Evolutionary conservation across 768 basidiomycete species (phyloP).

Genomic region (Russula brevipes): DNA sequence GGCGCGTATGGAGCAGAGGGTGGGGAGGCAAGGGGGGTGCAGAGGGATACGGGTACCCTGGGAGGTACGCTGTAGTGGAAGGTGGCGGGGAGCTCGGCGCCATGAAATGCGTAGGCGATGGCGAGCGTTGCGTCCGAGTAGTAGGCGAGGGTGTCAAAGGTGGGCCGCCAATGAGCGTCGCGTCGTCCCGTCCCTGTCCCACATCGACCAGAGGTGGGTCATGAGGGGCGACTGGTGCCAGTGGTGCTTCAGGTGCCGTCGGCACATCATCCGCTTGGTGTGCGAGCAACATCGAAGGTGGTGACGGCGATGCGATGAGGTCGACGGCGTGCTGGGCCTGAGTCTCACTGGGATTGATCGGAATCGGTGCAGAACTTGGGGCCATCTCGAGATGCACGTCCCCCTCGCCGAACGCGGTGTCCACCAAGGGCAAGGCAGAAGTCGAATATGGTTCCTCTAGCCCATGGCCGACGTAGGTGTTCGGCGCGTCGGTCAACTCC

Average conservation of each 20-base stretch:
- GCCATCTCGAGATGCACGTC: conserved; percentile 1
- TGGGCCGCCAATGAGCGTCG: background rate
- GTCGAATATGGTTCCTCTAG: background rate
- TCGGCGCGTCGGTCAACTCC: conserved; percentile 1
- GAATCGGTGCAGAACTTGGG: conserved; percentile 11
- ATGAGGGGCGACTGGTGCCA: background rate
- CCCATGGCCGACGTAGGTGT: conserved; percentile 3
- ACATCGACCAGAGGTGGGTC: conserved; percentile 1
- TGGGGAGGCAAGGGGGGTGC: conserved; percentile 8
- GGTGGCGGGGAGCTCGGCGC: conserved; percentile 18
- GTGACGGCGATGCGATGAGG: background rate
- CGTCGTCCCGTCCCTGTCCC: background rate
- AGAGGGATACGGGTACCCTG: conserved; percentile 3
- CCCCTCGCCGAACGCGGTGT: background rate
- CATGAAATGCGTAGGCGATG: conserved; percentile 22
- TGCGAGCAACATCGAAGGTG: conserved; percentile 12
- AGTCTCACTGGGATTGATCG: background rate
- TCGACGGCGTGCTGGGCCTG: background rate
- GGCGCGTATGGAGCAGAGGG: conserved; percentile 23
- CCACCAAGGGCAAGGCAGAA: background rate
- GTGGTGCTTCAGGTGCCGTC: background rate
- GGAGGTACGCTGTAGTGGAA: background rate
- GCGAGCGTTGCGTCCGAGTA: background rate
- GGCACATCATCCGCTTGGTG: background rate
- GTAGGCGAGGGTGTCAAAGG: conserved; percentile 4